Base-by-base conservation (phyloP, 2,329 filamentous ascomycete genomes). In the Oidium heveae region DNA sequence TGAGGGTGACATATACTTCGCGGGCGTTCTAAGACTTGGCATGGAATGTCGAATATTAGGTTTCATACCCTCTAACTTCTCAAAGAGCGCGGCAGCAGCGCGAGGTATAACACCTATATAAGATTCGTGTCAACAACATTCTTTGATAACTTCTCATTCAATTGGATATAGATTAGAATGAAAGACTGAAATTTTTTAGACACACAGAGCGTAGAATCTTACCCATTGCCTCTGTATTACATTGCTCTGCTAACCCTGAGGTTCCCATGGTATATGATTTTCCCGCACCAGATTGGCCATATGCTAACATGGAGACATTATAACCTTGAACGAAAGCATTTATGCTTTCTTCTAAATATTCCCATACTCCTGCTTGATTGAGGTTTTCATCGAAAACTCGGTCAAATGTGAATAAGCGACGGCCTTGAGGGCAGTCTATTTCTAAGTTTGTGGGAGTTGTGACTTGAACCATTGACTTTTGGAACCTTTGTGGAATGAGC, bases 211-310 rank as follows among this genome's bases (percentile, higher is more conserved):
- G 13, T 16, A 36, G 50, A 43, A 51, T 69, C 82, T 68, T 74
- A 91, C 86, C 87, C 84, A 89, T 91, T 33, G 78, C 68, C 8
- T 82, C 75, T 33, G 73, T 60, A 62, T 89, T 74, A 28, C 71
- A 73, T 63, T 93, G 83, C 63, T 95, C 88, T 22, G 68, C 68
- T 1, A 88, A 86, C 4, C 87, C 87, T 0, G 89, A 87, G 0
- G 91, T 98, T 56, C 91, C 91, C 91, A 98, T 98, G 0, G 91
- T 98, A 66, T 94, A 96, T 2, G 89, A 96, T 70, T 98, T 98
- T 61, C 91, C 91, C 12, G 91, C 87, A 55, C 91, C 91, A 32
- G 91, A 98, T 71, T 98, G 91, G 60, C 91, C 91, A 64, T 98
- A 98, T 51, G 91, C 91, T 62, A 98, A 72, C 52, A 98, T 79